Conservation (phyloP, 768 basidiomycete species). For the Candolleomyces eurysporus region DNA sequence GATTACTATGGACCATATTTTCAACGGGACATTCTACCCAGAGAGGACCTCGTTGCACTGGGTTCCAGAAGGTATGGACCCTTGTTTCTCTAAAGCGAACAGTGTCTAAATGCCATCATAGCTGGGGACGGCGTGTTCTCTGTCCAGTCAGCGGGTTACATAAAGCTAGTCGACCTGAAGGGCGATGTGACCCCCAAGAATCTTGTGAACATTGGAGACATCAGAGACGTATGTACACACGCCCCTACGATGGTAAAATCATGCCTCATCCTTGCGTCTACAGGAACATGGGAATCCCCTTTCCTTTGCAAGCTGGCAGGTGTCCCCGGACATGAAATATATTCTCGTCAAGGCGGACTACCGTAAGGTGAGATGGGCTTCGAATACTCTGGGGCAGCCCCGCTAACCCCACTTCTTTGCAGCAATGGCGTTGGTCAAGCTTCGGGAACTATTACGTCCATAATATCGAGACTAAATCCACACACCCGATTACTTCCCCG, state of each 20-base stretch:
- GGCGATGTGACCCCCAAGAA: constrained; percentile 51
- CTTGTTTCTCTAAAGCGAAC: background rate
- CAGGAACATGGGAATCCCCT: constrained; percentile 59
- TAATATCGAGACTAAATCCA: constrained; percentile 62
- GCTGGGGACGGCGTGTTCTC: constrained; percentile 96
- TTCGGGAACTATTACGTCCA: constrained; percentile 95
- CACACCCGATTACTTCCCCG: constrained; percentile 69
- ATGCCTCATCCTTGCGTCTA: background rate
- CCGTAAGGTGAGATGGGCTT: constrained; percentile 52
- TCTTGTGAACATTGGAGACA: constrained; percentile 55
- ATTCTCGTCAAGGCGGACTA: constrained; percentile 77
- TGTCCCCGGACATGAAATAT: constrained; percentile 90
- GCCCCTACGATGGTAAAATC: too few relatives aligned
- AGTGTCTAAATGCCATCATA: constrained; percentile 25
- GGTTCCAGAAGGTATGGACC: constrained; percentile 83
- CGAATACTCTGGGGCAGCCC: too few relatives aligned
- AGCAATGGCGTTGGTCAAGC: constrained; percentile 95
- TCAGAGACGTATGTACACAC: constrained; percentile 56
- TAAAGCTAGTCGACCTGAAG: constrained; percentile 80
- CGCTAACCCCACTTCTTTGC: background rate
- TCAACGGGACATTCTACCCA: constrained; percentile 82
- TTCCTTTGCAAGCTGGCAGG: constrained; percentile 62
- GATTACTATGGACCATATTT: constrained; percentile 86
- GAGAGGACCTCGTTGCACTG: constrained; percentile 58
- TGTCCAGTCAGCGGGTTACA: constrained; percentile 52